Base-by-base conservation (phyloP, 192 early-diverging fungal genomes). In the Podila epigama region DNA sequence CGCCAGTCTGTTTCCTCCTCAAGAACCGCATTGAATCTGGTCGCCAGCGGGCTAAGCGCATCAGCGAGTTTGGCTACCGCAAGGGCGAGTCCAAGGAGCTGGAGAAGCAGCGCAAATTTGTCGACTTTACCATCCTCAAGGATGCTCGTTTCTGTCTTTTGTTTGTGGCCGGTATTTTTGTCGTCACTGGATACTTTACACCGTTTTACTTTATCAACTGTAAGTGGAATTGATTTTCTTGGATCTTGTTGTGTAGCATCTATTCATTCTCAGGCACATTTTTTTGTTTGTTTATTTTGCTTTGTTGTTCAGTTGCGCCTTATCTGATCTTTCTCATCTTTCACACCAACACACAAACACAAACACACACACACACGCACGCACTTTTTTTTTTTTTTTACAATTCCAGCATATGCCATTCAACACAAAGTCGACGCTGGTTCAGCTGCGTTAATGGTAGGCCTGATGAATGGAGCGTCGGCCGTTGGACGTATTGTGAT, bases 401-500 rank as follows among this genome's bases (percentile, higher is more conserved):
- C 12, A 48, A 44, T 36, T 40, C 12, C 66, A 86, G 69, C 61
- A n/a, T 88, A 79, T 51, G 86, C 83, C 8, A 55, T 75, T 41
- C 63, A 80, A 51, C 64, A 85, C 15, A 83, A 82, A 28, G 70
- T 85, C 25, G 66, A 77, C 10, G 32, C 37, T 1, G 60, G 52
- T 0, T 82, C 85, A 20, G 89, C 83, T 15, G 82, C 86, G 1
- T 73, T 85, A 25, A 79, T 92, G 41, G 67, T 92, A 31, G 88
- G 88, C 50, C 67, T 94, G 37, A 89, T 91, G 82, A 88, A 86
- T 37, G 91, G 83, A 29, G 71, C 83, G 15, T 90, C 89, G 13
- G 87, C 90, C 3, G 50, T 89, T 1, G 87, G 87, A 15, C 85
- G 91, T 33, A 85, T 92, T 64, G 64, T 79, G 1, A 82, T 89